Evolutionary conservation across 257 asterid species (phyloP).

Genomic region (Striga asiatica): DNA sequence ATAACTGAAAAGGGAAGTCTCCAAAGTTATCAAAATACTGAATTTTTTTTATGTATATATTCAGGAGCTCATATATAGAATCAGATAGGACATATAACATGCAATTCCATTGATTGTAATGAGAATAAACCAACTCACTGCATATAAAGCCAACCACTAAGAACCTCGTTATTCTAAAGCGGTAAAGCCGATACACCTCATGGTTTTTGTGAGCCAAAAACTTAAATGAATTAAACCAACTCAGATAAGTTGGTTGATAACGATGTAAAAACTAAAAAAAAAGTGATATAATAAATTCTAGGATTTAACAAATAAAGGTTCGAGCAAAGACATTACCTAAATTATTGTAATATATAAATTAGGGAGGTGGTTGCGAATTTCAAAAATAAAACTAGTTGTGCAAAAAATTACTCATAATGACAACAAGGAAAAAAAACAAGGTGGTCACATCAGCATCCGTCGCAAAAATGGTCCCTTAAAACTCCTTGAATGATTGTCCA

Average conservation of each 20-base stretch:
- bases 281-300: not conserved
- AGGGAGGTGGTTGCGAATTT: not conserved
- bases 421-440: not conserved
- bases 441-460: not conserved
- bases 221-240: not conserved
- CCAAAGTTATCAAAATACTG: not conserved
- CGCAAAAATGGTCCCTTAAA: not conserved
- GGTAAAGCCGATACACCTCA: not conserved
- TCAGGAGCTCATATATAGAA: not conserved
- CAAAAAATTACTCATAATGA: not conserved
- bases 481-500: not conserved
- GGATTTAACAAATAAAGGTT: not conserved
- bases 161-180: not conserved
- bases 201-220: not conserved
- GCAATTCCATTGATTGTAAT: not conserved
- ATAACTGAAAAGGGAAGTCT: too few relatives aligned
- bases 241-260: not conserved
- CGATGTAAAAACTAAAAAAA: not conserved
- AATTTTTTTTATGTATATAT: not conserved
- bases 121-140: not conserved
- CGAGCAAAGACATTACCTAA: not conserved
- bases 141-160: not conserved
- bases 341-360: not conserved
- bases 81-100: not conserved
- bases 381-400: not conserved